phyloP scores from a whole-genome alignment of 768 basidiomycete species.

The Grammothele lineata region DNA sequence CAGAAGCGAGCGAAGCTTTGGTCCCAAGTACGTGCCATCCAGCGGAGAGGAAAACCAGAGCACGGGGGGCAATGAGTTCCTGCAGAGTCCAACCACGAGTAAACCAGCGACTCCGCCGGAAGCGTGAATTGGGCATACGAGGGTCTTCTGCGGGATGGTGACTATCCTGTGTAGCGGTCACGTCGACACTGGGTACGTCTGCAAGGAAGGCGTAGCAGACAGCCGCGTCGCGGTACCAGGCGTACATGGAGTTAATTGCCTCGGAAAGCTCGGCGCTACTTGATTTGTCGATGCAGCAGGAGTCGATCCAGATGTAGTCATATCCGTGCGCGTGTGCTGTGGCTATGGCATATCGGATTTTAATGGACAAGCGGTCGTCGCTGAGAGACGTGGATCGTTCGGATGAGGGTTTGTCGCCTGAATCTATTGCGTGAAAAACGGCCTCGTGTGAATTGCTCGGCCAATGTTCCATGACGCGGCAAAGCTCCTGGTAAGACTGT shows the following conservation, averaged over 20 bases:
- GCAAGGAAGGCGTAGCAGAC: slow-evolving; percentile 3
- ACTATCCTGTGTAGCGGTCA: background rate
- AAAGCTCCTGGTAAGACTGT: slow-evolving; percentile 1
- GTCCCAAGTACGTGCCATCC: background rate
- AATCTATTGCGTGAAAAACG: too few species aligned
- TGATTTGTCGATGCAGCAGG: slow-evolving; percentile 6
- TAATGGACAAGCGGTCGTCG: background rate
- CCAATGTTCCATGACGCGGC: too few species aligned
- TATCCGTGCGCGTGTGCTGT: background rate
- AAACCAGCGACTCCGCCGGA: background rate
- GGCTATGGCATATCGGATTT: background rate
- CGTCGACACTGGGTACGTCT: background rate
- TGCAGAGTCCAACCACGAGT: slow-evolving; percentile 2
- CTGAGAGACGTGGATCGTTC: too few species aligned
- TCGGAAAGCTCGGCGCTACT: slow-evolving; percentile 2
- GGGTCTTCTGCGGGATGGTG: too few species aligned
- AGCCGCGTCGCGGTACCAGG: background rate
- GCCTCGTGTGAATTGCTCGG: background rate
- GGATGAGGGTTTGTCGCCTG: too few species aligned
- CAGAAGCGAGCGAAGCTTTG: background rate
- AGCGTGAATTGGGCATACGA: background rate
- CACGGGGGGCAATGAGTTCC: slow-evolving; percentile 1
- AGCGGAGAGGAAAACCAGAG: background rate
- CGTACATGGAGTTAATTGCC: slow-evolving; percentile 4
- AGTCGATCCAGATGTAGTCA: slow-evolving; percentile 1